phyloP scores from a whole-genome alignment of 2,329 filamentous ascomycete species.

The Paraphoma sp. region DNA sequence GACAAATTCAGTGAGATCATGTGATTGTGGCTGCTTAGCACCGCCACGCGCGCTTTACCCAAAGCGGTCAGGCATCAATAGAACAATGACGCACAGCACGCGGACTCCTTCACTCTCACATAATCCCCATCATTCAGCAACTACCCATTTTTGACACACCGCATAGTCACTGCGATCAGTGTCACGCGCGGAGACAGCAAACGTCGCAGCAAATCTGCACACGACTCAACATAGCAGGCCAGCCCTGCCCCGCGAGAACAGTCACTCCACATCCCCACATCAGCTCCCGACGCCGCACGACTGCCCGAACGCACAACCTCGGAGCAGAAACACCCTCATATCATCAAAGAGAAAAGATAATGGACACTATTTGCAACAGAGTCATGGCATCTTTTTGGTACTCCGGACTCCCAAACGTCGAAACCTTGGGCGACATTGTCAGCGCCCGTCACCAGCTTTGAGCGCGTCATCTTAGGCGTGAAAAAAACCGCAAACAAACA shows the following conservation, averaged over 20 bases:
- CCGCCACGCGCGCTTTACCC: constrained; percentile 6
- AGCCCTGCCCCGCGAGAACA: constrained; percentile 17
- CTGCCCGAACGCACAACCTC: constrained; percentile 3
- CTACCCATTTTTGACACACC: constrained; percentile 6
- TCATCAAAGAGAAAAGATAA: constrained; percentile 17
- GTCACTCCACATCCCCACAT: constrained; percentile 21
- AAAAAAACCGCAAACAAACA: background rate
- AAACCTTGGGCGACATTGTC: constrained; percentile 29
- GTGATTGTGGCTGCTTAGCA: background rate
- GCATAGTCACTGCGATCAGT: constrained; percentile 15
- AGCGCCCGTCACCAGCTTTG: constrained; percentile 29
- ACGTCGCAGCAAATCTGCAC: constrained; percentile 9
- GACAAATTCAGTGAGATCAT: no score
- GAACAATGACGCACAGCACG: constrained; percentile 14
- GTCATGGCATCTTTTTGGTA: constrained; percentile 34
- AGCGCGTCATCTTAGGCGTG: constrained; percentile 7
- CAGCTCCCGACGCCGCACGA: constrained; percentile 15
- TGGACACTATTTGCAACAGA: constrained; percentile 23
- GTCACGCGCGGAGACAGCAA: constrained; percentile 8
- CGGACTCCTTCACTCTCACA: constrained; percentile 1
- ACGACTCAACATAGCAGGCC: constrained; percentile 17
- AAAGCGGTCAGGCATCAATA: constrained; percentile 13
- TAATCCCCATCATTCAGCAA: background rate
- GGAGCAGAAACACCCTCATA: background rate
- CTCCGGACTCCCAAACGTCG: constrained; percentile 28